These are phyloP conservation scores for Ceratocystis cubensis DNA, from an alignment of 2,329 filamentous ascomycete species.

Conservation along the genomic window DNA sequence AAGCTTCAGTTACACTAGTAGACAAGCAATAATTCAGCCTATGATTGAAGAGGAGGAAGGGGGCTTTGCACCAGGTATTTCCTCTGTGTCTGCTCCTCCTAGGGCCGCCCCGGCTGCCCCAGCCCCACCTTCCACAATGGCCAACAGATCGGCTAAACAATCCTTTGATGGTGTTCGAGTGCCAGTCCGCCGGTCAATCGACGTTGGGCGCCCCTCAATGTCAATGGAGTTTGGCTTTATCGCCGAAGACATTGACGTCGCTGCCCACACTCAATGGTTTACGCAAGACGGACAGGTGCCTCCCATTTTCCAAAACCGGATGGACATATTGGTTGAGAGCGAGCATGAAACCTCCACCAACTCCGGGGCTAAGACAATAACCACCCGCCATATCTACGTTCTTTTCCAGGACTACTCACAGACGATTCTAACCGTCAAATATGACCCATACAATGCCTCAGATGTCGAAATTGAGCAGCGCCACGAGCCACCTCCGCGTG, in stretches of 20 bases:
- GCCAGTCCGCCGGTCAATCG: constrained; percentile 52
- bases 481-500: constrained; percentile 70
- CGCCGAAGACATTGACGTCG: constrained; percentile 75
- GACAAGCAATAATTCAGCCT: constrained; percentile 27
- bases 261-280: constrained; percentile 71
- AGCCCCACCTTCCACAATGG: constrained; percentile 22
- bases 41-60: constrained; percentile 36
- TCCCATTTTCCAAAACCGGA: constrained; percentile 67
- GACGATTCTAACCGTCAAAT: constrained; percentile 71
- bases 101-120: constrained; percentile 27
- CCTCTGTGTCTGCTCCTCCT: constrained; percentile 12
- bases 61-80: constrained; percentile 30
- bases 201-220: constrained; percentile 55
- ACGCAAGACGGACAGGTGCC: constrained; percentile 65
- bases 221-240: constrained; percentile 71
- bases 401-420: constrained; percentile 95
- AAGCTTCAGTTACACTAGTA: constrained; percentile 19
- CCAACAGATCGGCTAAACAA: constrained; percentile 33
- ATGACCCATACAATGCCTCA: constrained; percentile 59
- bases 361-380: constrained; percentile 54
- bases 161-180: constrained; percentile 49
- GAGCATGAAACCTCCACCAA: constrained; percentile 63
- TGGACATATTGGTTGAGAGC: constrained; percentile 70
- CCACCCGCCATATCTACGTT: constrained; percentile 75
- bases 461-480: constrained; percentile 70